Evolutionary conservation across 2,329 filamentous ascomycete genomes (phyloP).

Genomic region (Trichoderma sp.): DNA sequence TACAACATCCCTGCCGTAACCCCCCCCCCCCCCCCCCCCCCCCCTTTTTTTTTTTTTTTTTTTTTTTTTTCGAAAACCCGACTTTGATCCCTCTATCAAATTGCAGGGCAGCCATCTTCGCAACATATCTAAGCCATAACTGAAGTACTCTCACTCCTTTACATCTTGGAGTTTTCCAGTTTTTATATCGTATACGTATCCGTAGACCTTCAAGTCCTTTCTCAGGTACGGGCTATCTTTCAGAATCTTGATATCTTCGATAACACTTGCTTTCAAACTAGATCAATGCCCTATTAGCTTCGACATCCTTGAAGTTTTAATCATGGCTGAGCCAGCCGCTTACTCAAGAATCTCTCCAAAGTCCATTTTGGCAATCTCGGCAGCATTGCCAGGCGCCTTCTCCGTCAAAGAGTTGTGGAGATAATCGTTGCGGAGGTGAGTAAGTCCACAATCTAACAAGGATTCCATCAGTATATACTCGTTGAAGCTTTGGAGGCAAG

Average conservation of each 20-base stretch:
- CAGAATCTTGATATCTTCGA: not conserved
- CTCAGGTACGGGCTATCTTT: not conserved
- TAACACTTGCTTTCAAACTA: not conserved
- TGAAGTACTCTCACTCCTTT: not conserved
- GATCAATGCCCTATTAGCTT: fast-evolving
- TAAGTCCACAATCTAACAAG: not conserved
- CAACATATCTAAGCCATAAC: not conserved
- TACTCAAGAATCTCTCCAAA: not conserved
- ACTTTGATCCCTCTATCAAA: not conserved
- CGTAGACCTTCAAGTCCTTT: not conserved
- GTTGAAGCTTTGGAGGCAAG: not conserved
- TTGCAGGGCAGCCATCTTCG: not conserved
- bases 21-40: too few species aligned
- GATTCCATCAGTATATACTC: not conserved
- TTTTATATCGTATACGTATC: not conserved
- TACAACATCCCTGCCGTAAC: not conserved
- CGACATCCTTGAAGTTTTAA: not conserved
- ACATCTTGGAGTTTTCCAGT: not conserved
- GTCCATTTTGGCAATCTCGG: not conserved
- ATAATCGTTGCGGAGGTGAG: not conserved
- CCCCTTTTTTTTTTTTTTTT: too few species aligned
- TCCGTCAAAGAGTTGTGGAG: not conserved
- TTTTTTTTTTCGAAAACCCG: not conserved
- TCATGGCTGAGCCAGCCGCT: not conserved
- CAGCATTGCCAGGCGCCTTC: not conserved